A percentile compares a stretch with the other conserved stretches of the same genome.
Evolutionary conservation across 768 basidiomycete species (phyloP).

Genomic region (Suillus hirtellus): DNA sequence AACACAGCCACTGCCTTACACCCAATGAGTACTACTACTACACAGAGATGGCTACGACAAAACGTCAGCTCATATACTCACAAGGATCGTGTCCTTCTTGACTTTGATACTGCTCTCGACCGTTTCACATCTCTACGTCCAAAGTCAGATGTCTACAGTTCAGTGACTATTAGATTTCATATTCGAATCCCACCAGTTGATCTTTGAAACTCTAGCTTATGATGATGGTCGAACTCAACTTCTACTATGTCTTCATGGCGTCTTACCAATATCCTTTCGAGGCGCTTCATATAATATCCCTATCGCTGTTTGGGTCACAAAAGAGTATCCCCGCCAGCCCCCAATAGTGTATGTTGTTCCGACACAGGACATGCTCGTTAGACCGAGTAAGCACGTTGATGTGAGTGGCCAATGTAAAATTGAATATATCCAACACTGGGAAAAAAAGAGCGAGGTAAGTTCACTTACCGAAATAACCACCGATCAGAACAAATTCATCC

Average conservation of each 20-base stretch:
- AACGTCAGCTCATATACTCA: constrained; percentile 58
- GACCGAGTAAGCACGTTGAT: constrained; percentile 73
- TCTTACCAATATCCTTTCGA: constrained; percentile 84
- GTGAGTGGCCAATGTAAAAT: constrained; percentile 72
- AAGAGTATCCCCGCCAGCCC: constrained; percentile 78
- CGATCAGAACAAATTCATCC: constrained; percentile 15
- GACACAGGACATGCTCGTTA: constrained; percentile 86
- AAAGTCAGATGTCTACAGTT: constrained; percentile 81
- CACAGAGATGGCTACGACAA: constrained; percentile 64
- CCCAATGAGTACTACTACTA: constrained; percentile 33
- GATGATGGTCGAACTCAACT: constrained; percentile 94
- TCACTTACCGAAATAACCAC: constrained; percentile 8
- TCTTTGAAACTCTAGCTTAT: constrained; percentile 56
- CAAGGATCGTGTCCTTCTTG: constrained; percentile 56
- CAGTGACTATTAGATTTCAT: constrained; percentile 23
- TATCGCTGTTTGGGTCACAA: constrained; percentile 82
- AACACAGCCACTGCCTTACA: neutral
- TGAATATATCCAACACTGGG: constrained; percentile 78
- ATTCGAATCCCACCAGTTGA: constrained; percentile 18
- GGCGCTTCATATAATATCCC: constrained; percentile 89
- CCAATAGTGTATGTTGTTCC: constrained; percentile 93
- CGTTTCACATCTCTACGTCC: constrained; percentile 62
- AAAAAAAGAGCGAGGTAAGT: constrained; percentile 79
- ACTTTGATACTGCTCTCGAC: constrained; percentile 61
- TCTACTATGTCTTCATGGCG: constrained; percentile 87